Evolutionary conservation across 257 asterid species (phyloP).

Genomic region (Cinchona pubescens): DNA sequence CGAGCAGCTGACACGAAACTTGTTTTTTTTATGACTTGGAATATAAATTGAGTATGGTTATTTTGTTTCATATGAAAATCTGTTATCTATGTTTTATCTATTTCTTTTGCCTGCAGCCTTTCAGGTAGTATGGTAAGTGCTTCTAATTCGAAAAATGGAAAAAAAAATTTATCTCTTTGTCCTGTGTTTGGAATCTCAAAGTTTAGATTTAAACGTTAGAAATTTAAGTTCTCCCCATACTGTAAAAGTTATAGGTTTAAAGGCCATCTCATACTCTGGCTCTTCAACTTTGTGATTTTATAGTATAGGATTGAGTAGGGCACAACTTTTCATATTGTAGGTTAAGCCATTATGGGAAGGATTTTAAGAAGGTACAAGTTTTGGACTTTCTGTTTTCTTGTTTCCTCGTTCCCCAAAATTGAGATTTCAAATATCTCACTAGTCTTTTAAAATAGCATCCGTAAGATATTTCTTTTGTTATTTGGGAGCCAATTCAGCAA

Average conservation of each 20-base stretch:
- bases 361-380: background rate
- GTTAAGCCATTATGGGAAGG: background rate
- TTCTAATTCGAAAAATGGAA: background rate
- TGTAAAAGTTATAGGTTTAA: background rate
- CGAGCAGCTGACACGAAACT: background rate
- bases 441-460: background rate
- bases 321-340: background rate
- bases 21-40: background rate
- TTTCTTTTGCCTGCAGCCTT: background rate
- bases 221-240: background rate
- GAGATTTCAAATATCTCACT: background rate
- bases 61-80: background rate
- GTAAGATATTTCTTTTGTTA: conserved; percentile 8
- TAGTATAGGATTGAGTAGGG: background rate
- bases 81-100: background rate
- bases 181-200: background rate
- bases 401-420: background rate
- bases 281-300: background rate
- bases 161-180: background rate
- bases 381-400: background rate
- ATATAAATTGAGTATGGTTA: background rate
- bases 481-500: conserved; percentile 11
- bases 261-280: background rate
- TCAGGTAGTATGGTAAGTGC: background rate
- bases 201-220: background rate